These are phyloP conservation scores for Canavalia ensiformis DNA, from an alignment of 306 rosid genomes.

Conservation along the genomic window DNA sequence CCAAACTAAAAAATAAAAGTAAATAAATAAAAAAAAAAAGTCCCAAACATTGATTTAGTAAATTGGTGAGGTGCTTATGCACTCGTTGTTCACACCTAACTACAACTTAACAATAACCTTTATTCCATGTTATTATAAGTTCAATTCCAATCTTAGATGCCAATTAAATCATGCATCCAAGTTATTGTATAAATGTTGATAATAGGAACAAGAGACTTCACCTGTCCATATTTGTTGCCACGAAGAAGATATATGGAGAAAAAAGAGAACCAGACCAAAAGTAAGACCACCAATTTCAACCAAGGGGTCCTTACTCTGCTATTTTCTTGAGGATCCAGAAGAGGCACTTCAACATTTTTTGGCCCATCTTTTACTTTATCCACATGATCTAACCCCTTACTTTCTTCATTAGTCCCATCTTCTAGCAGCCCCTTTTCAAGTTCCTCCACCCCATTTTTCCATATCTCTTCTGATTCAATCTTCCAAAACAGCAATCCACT, in stretches of 20 bases:
- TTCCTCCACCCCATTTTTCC: slow-evolving; percentile 48
- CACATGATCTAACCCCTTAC: slow-evolving; percentile 26
- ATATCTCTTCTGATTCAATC: slow-evolving; percentile 65
- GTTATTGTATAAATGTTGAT: background rate
- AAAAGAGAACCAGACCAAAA: slow-evolving; percentile 86
- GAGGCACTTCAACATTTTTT: slow-evolving; percentile 53
- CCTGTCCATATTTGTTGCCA: slow-evolving; percentile 79
- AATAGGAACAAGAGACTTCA: slow-evolving; percentile 16
- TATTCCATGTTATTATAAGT: background rate
- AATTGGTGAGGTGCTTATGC: background rate
- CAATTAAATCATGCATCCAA: background rate
- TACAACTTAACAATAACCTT: background rate
- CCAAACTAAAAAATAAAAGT: slow-evolving; percentile 8
- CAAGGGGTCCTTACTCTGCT: slow-evolving; percentile 60
- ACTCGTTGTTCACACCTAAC: background rate
- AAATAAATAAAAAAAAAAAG: background rate
- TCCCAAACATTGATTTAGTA: background rate
- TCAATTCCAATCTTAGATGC: background rate
- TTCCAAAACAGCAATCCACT: slow-evolving; percentile 72
- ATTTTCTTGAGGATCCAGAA: slow-evolving; percentile 50
- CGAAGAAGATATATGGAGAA: slow-evolving; percentile 79
- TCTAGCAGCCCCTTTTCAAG: slow-evolving; percentile 52
- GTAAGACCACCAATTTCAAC: slow-evolving; percentile 69
- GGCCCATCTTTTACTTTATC: slow-evolving; percentile 45
- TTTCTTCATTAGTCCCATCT: slow-evolving; percentile 43